These are phyloP conservation scores for Rhizopus stolonifer DNA, from an alignment of 371 early-diverging fungal species.

Conservation along the genomic window DNA sequence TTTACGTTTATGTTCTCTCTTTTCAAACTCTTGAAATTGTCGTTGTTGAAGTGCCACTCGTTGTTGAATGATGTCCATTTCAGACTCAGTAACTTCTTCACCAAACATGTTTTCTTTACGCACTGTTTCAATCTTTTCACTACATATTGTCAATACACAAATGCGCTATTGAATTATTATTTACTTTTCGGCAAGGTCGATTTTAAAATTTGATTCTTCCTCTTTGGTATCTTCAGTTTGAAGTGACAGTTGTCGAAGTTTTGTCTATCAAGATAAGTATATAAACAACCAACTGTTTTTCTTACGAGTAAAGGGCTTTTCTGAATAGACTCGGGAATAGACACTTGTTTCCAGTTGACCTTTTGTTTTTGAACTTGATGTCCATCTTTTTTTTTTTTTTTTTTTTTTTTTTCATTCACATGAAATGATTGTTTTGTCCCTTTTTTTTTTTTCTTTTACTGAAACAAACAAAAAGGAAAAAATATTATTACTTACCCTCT, in stretches of 20 bases:
- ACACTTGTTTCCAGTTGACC: constrained; percentile 5
- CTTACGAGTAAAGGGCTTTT: constrained; percentile 16
- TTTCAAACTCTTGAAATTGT: constrained; percentile 78
- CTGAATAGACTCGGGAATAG: constrained; percentile 10
- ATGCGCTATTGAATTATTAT: too few relatives aligned
- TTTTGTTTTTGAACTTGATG: background rate
- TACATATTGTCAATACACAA: too few relatives aligned
- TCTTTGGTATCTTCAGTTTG: constrained; percentile 4
- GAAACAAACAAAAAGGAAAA: background rate
- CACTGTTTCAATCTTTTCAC: constrained; percentile 77
- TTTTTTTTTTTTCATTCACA: constrained; percentile 8
- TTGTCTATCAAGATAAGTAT: background rate
- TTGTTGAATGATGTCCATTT: constrained; percentile 81
- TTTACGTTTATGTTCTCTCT: constrained; percentile 70
- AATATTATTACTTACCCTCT: constrained; percentile 32
- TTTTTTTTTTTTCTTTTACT: background rate
- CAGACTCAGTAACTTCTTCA: constrained; percentile 81
- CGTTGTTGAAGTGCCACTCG: constrained; percentile 86
- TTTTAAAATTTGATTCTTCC: constrained; percentile 16
- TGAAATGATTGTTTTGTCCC: background rate
- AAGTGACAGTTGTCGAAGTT: background rate
- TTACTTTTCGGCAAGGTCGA: constrained; percentile 30
- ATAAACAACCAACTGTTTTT: too few relatives aligned
- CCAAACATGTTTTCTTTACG: constrained; percentile 86
- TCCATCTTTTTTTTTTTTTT: constrained; percentile 9